A percentile compares a stretch with the other conserved stretches of the same genome.
phyloP scores from a whole-genome alignment of 2,329 filamentous ascomycete species.

The Fusarium udum region DNA sequence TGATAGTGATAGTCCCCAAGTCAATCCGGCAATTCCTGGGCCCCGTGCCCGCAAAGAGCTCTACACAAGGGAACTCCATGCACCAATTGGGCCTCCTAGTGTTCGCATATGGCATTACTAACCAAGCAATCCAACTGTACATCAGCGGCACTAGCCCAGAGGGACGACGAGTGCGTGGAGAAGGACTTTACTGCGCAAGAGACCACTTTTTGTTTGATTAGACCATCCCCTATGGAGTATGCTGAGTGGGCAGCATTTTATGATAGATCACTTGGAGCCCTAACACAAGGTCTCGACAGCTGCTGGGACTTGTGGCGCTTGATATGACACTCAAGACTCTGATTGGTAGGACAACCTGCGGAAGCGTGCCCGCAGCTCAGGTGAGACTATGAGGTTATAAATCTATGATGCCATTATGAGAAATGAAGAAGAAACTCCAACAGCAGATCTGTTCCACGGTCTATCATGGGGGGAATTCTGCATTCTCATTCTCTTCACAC shows the following conservation, averaged over 20 bases:
- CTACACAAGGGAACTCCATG: neutral
- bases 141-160: constrained; percentile 24
- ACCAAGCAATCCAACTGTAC: constrained; percentile 9
- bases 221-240: constrained; percentile 15
- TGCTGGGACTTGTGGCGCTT: constrained; percentile 18
- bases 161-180: constrained; percentile 8
- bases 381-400: constrained; percentile 27
- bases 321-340: constrained; percentile 25
- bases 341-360: neutral
- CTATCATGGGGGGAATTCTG: neutral
- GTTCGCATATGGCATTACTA: neutral
- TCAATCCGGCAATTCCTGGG: constrained; percentile 5
- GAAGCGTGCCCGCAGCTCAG: constrained; percentile 11
- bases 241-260: constrained; percentile 10
- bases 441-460: constrained; percentile 2
- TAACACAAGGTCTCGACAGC: constrained; percentile 18
- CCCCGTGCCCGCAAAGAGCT: neutral
- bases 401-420: constrained; percentile 33
- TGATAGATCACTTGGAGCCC: constrained; percentile 35
- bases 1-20: neutral
- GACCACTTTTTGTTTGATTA: constrained; percentile 41
- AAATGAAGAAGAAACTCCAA: constrained; percentile 11
- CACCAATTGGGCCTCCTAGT: neutral
- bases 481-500: constrained; percentile 1
- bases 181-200: constrained; percentile 10